Evolutionary conservation across 1,284 basidiomycete genomes (phyloP).

Genomic region (Tremellales sp.): DNA sequence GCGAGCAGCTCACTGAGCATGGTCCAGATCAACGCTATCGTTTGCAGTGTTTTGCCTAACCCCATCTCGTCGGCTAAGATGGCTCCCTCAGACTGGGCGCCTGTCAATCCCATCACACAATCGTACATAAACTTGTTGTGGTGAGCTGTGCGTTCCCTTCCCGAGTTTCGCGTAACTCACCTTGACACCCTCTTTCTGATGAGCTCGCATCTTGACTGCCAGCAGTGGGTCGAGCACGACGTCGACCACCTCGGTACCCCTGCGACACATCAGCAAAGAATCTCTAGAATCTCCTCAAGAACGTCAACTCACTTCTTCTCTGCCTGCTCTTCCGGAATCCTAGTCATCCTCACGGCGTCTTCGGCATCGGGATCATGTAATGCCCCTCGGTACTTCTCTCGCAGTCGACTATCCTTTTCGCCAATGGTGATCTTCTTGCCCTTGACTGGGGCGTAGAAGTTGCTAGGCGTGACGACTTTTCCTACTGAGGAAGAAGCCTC

Average conservation of each 20-base stretch:
- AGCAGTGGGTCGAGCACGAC: slow-evolving; percentile 95
- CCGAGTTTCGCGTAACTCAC: slow-evolving; percentile 19
- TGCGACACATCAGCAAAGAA: slow-evolving; percentile 9
- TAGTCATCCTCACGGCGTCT: slow-evolving; percentile 81
- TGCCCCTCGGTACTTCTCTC: slow-evolving; percentile 28
- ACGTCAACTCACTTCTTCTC: slow-evolving; percentile 62
- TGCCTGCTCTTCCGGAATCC: slow-evolving; percentile 66
- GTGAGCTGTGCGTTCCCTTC: slow-evolving; percentile 6
- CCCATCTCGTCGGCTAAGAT: slow-evolving; percentile 99
- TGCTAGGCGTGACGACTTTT: slow-evolving; percentile 19
- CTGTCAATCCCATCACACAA: slow-evolving; percentile 88
- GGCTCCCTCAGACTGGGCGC: slow-evolving; percentile 77
- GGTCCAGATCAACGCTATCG: slow-evolving; percentile 82
- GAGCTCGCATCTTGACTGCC: slow-evolving; percentile 70
- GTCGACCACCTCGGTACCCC: slow-evolving; percentile 57
- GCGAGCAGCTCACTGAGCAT: slow-evolving; percentile 63
- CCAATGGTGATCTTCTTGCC: slow-evolving; percentile 32
- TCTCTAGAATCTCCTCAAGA: neutral
- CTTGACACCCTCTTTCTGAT: slow-evolving; percentile 78
- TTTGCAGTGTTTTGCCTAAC: slow-evolving; percentile 83
- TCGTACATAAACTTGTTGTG: slow-evolving; percentile 78
- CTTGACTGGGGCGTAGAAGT: no score
- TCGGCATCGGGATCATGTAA: slow-evolving; percentile 62
- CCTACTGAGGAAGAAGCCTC: slow-evolving; percentile 1
- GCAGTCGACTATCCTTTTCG: slow-evolving; percentile 36